Evolutionary conservation across 768 basidiomycete species (phyloP).

Genomic region (Boletus sp.): DNA sequence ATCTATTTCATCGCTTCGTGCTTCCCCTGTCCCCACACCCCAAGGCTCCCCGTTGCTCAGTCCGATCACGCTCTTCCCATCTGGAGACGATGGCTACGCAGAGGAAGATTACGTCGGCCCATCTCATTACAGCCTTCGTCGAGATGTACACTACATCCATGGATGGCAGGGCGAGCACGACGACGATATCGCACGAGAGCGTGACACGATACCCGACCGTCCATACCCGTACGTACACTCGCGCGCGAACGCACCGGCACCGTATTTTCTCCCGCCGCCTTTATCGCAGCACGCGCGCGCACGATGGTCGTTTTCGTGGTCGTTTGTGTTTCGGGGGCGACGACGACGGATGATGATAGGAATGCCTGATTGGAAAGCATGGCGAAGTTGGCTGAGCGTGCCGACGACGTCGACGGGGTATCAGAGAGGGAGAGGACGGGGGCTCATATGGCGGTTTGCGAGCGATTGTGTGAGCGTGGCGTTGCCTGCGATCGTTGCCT

Average conservation of each 20-base stretch:
- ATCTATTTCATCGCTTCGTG: conserved; percentile 38
- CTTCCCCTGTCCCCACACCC: conserved; percentile 37
- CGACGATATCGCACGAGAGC: conserved; percentile 1
- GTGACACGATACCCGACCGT: background rate
- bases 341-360: conserved; percentile 51
- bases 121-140: conserved; percentile 43
- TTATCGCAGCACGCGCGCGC: conserved; percentile 19
- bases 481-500: conserved; percentile 24
- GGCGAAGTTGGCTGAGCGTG: conserved; percentile 9
- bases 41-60: conserved; percentile 37
- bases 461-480: conserved; percentile 37
- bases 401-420: conserved; percentile 10
- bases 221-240: background rate
- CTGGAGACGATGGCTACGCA: conserved; percentile 45
- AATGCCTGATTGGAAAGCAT: conserved; percentile 35
- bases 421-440: conserved; percentile 24
- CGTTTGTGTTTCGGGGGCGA: conserved; percentile 53
- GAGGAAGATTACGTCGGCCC: conserved; percentile 46
- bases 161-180: conserved; percentile 33
- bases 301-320: conserved; percentile 41
- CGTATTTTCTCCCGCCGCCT: conserved; percentile 41
- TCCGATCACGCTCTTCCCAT: conserved; percentile 33
- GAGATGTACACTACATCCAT: conserved; percentile 31
- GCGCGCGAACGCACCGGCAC: background rate
- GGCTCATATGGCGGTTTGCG: conserved; percentile 34